These are phyloP conservation scores for Diaporthe eres DNA, from an alignment of 2,329 filamentous ascomycete species.

Conservation along the genomic window DNA sequence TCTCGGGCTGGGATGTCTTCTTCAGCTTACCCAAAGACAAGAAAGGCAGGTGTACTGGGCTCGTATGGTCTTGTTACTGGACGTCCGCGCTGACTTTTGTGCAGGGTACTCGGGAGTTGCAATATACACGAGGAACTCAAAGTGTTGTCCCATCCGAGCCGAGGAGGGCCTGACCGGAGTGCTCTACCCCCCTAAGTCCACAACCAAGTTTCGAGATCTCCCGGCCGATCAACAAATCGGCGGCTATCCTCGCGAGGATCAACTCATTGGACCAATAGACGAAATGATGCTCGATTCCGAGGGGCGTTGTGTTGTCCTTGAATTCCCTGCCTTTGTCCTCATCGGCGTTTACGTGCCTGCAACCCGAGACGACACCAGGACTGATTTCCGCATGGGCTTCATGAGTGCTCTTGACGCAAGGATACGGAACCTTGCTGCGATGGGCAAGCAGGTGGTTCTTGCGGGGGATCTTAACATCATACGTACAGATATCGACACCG, in stretches of 20 bases:
- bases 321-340: slow-evolving; percentile 95
- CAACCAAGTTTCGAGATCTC: slow-evolving; percentile 80
- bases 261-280: slow-evolving; percentile 76
- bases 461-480: slow-evolving; percentile 91
- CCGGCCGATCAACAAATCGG: slow-evolving; percentile 84
- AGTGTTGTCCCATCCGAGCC: slow-evolving; percentile 87
- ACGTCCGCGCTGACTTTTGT: slow-evolving; percentile 34
- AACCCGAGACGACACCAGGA: slow-evolving; percentile 85
- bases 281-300: slow-evolving; percentile 86
- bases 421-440: slow-evolving; percentile 83
- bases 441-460: slow-evolving; percentile 88
- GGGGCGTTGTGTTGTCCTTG: slow-evolving; percentile 89
- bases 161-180: slow-evolving; percentile 95
- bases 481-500: slow-evolving; percentile 79
- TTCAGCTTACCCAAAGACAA: slow-evolving; percentile 95
- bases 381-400: slow-evolving; percentile 86
- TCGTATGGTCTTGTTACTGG: too few relatives aligned
- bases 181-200: slow-evolving; percentile 79
- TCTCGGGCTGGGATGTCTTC: slow-evolving; percentile 95
- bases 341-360: slow-evolving; percentile 95
- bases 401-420: slow-evolving; percentile 84
- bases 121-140: slow-evolving; percentile 91
- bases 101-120: slow-evolving; percentile 95
- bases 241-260: slow-evolving; percentile 82
- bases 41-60: slow-evolving; percentile 73